Base-by-base conservation (phyloP, 148 eudicot species). In the Bassia scoparia region DNA sequence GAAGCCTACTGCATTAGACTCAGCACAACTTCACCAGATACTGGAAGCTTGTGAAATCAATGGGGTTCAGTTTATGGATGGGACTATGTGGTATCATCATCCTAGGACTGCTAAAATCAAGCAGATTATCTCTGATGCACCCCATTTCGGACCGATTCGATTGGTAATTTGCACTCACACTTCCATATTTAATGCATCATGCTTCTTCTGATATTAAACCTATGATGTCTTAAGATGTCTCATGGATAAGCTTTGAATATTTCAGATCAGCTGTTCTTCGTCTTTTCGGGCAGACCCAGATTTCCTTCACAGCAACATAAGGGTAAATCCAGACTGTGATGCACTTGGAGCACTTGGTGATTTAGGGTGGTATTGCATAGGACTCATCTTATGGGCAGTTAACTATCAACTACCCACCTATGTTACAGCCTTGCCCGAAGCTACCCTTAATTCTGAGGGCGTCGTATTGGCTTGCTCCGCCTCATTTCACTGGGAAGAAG, bases 21-120 rank as follows among this genome's bases (percentile, higher is more conserved):
- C 80, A 23, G 41, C 26, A 26, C 76, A 86, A 30, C 76, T 86
- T 63, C 86, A 84, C 67, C 67, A 44, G 53, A 86, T 88, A 54
- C 33, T 88, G 41, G 79, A 82, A 20, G 86, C 87, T 7, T 88
- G 87, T 73, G 73, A 72, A 35, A 35, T 35, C 1, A 86, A 82
- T 74, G 81, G 87, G 29, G 83, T 82, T 12, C 87, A 85, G 71
- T 86, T 88, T 56, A 88, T 88, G 91, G 87, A 88, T 75, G 87
- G 81, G 8, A 80, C 83, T 29, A 84, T 84, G 87, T 86, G 91
- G 91, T 82, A 78, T 74, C 89, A 88, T 82, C 86, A 88, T 56
- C 89, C 89, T 70, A 84, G 91, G 81, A 88, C 91, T 55, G 75
- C 68, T 0, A 72, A 72, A 53, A 88, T 88, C 80, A 79, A 86